Conservation (phyloP, 75 land plant genomes). For the Pinus taeda region DNA sequence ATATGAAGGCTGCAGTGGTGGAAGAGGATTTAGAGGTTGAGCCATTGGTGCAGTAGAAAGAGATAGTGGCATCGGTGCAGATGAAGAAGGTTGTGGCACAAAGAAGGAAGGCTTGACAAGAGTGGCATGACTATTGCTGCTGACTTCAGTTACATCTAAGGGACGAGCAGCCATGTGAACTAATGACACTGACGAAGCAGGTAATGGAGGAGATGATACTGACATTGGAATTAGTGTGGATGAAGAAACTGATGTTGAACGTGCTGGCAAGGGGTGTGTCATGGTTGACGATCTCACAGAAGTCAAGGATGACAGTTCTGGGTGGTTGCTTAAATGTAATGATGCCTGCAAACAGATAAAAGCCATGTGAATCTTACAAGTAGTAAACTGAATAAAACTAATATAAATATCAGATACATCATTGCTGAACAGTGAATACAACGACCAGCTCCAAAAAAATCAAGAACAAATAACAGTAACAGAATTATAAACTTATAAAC, state of each 20-base stretch:
- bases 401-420: not conserved
- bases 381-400: not conserved
- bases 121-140: slow-evolving; percentile 14
- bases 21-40: slow-evolving; percentile 38
- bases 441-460: not conserved
- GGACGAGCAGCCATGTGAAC: slow-evolving; percentile 13
- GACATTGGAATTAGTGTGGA: slow-evolving; percentile 25
- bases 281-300: slow-evolving; percentile 15
- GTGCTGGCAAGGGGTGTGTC: slow-evolving; percentile 15
- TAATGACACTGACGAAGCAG: slow-evolving; percentile 19
- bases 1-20: slow-evolving; percentile 40
- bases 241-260: slow-evolving; percentile 13
- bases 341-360: slow-evolving; percentile 26
- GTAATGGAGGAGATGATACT: slow-evolving; percentile 23
- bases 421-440: not conserved
- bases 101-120: slow-evolving; percentile 48
- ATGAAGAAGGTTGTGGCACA: slow-evolving; percentile 36
- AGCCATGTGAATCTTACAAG: not conserved
- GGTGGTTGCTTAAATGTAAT: slow-evolving; percentile 19
- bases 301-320: slow-evolving; percentile 12
- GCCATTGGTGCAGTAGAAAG: slow-evolving; percentile 14
- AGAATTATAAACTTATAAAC: not conserved
- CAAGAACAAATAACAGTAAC: not conserved
- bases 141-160: slow-evolving; percentile 3
- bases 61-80: slow-evolving; percentile 18